These are phyloP conservation scores for Aureobasidium lini DNA, from an alignment of 2,329 filamentous ascomycete species.

Conservation along the genomic window DNA sequence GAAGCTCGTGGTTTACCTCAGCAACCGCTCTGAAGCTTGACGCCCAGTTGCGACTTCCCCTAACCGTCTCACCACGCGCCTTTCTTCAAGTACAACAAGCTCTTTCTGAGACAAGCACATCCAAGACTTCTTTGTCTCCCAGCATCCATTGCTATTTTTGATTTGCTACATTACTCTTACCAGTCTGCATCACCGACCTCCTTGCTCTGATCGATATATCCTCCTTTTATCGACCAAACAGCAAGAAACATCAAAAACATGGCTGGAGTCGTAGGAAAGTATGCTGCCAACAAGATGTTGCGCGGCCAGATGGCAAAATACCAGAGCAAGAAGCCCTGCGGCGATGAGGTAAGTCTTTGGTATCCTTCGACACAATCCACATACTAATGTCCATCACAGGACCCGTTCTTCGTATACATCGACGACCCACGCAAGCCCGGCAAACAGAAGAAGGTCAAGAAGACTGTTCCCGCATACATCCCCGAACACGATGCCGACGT, in stretches of 20 bases:
- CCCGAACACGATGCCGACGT: conserved; percentile 74
- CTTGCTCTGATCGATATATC: neutral
- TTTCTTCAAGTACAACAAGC: neutral
- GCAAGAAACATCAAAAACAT: conserved; percentile 25
- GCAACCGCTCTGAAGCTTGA: conserved; percentile 9
- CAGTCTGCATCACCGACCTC: neutral
- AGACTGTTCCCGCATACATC: conserved; percentile 74
- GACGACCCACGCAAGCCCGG: conserved; percentile 63
- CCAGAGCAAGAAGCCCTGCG: conserved; percentile 34
- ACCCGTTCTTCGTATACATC: conserved; percentile 83
- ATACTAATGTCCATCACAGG: conserved; percentile 44
- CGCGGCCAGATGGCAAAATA: conserved; percentile 42
- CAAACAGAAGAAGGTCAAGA: conserved; percentile 77
- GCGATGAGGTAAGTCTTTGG: conserved; percentile 32
- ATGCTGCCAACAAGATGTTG: conserved; percentile 44
- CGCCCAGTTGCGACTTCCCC: neutral
- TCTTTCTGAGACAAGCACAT: neutral
- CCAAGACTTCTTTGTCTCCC: neutral
- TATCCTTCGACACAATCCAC: neutral
- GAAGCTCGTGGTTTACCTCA: conserved; percentile 5
- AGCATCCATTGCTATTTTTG: neutral
- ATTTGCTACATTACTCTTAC: neutral
- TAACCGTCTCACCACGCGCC: conserved; percentile 10
- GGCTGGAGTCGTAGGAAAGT: conserved; percentile 40
- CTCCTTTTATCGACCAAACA: neutral